Evolutionary conservation across 768 basidiomycete genomes (phyloP), one percentile per base, ranked within the genome.

Genomic region (Pulveroboletus sp.): DNA sequence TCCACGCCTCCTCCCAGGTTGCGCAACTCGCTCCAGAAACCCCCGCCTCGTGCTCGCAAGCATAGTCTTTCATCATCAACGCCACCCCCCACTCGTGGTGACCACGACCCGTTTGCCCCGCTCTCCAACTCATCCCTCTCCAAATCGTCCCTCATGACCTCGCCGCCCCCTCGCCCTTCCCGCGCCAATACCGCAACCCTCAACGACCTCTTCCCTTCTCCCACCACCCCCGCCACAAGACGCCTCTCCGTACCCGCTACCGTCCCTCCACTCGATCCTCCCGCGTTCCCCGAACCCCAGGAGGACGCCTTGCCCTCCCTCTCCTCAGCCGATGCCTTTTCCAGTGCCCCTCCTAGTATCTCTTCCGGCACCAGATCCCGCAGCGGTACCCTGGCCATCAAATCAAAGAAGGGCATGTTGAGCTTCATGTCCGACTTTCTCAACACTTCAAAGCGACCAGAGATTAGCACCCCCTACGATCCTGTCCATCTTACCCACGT

Each of bases 401-500:
- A 77, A 52, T 69, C 74, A 14, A 78, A 78, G 66, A 86, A 85
- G 70, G 82, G 86, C 54, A 80, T 89, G 65, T 61, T 78, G 21
- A 72, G 70, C 28, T 76, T 77, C 67, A 77, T 90, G 62, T 78
- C 86, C 36, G 83, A 89, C 64, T 83, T 92, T 59, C 83, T 91
- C 69, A 84, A 79, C 64, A 75, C 80, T 49, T 78, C 79, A 35
- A 91, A 89, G 60, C 81, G 86, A 11, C 83, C 81, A 12, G 93
- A 95, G 71, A 98, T 99, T 75, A 93, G 90, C 66, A 94, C 93
- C 0, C 96, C 96, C 0, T 98, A 95, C 67, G 96, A 99, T 71
- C 96, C 96, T 30, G 95, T 98, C 35, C 95, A 98, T 73, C 86
- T 99, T 62, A 98, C 96, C 3, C 96, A 99, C 66, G 96, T 99